Evolutionary conservation across 179 eudicot genomes (phyloP), one percentile per base, ranked within the genome.

Genomic region (Dionaea muscipula): DNA sequence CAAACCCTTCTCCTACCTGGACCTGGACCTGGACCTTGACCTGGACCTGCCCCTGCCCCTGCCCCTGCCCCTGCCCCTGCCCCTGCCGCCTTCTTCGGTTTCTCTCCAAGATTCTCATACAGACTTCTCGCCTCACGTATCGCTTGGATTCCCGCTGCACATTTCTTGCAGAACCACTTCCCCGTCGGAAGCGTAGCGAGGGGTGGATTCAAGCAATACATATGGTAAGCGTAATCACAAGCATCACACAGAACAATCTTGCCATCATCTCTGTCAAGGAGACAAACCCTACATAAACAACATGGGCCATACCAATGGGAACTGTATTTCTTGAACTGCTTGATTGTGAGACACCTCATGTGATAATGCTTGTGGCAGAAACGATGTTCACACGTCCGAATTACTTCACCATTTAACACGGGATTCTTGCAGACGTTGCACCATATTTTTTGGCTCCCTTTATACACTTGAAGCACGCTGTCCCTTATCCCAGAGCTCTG

Each of bases 221-320:
- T 81, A 64, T 91, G 98, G 68, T 81, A 91, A 14, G 84, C 98
- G 64, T 79, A 75, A 74, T 91, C 96, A 73, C 98, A 88, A 8
- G 81, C 83, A 64, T 91, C 98, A 62, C 98, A 91, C 61, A 91
- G 47, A 40, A 91, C 85, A 43, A 91, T 75, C 64, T 82, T 67
- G 37, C 74, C 77, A 61, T 91, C 96, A 50, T 91, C 98, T 44
- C 65, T 65, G 62, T 91, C 96, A 26, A 66, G 60, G 33, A 87
- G 79, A 71, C 98, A 91, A 60, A 28, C 66, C 66, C 91, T 69
- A 69, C 98, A 91, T 6, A 91, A 84, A 73, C 98, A 91, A 60
- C 94, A 84, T 48, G 98, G 96, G 80, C 98, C 84, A 69, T 87
- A 88, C 98, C 98, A 91, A 44, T 80, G 70, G 22, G 80, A 71